Conservation (phyloP, 140 eudicot genomes). For the Ambrosia hybrid region DNA sequence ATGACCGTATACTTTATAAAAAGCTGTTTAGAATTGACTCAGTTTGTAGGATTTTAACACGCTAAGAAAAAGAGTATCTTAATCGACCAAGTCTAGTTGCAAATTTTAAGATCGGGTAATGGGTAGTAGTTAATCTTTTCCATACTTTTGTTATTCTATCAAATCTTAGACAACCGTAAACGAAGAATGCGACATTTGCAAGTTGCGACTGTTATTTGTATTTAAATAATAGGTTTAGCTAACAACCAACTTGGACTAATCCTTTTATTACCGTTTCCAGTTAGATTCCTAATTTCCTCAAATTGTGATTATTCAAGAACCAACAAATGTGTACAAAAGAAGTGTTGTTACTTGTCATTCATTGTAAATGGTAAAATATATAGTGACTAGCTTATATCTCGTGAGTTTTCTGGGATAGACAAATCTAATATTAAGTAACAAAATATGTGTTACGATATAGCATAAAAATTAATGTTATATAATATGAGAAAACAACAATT, state of each 20-base stretch:
- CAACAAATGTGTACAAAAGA: constrained; percentile 8
- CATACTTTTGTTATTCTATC: neutral
- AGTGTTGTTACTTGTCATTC: neutral
- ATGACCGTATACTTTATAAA: too few species aligned
- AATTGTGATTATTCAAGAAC: constrained; percentile 14
- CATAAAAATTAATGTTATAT: too few species aligned
- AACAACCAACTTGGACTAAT: constrained; percentile 25
- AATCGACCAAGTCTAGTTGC: constrained; percentile 10
- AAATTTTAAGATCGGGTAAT: neutral
- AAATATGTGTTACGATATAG: too few species aligned
- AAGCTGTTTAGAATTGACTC: neutral
- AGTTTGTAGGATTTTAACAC: neutral
- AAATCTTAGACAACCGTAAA: neutral
- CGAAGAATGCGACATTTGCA: neutral
- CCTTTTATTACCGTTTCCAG: neutral
- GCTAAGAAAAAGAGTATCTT: neutral
- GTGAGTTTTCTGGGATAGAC: too few species aligned
- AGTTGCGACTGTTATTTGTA: constrained; percentile 6
- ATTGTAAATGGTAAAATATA: neutral
- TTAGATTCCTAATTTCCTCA: neutral
- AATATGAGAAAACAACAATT: too few species aligned
- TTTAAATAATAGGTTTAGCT: constrained; percentile 10
- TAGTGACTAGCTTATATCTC: too few species aligned
- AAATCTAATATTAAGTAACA: too few species aligned
- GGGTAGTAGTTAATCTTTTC: neutral